Conservation (phyloP, 2,329 filamentous ascomycete species). For the Gyromitra esculenta region DNA sequence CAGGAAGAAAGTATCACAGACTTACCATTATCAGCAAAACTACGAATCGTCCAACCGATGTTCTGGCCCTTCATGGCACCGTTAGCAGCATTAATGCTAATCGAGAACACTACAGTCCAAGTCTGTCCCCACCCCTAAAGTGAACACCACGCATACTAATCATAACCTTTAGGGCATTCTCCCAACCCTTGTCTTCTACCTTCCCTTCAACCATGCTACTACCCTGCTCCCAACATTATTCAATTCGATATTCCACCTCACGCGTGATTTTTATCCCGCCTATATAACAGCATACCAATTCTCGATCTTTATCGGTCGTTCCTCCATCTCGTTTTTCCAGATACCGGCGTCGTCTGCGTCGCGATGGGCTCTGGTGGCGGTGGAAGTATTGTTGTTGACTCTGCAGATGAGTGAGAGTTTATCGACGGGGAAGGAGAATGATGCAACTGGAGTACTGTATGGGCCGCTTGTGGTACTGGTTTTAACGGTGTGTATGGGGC, state of each 20-base stretch:
- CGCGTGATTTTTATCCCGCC: conserved; percentile 44
- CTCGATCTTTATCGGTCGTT: conserved; percentile 29
- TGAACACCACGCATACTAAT: neutral
- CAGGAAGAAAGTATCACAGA: conserved; percentile 19
- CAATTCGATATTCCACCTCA: conserved; percentile 15
- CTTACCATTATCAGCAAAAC: conserved; percentile 36
- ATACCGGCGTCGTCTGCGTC: neutral
- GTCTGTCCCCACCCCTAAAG: neutral
- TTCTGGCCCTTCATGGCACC: conserved; percentile 46
- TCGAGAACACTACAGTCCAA: conserved; percentile 43
- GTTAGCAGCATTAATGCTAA: conserved; percentile 36
- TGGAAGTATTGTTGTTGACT: conserved; percentile 9
- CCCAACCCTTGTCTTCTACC: conserved; percentile 39
- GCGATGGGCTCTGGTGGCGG: conserved; percentile 12
- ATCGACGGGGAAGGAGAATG: conserved; percentile 4
- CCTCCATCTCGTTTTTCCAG: conserved; percentile 22
- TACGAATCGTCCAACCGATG: conserved; percentile 34
- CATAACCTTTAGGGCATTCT: conserved; percentile 30
- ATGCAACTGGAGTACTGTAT: conserved; percentile 13
- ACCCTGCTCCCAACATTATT: conserved; percentile 1
- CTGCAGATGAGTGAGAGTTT: conserved; percentile 34
- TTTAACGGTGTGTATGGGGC: conserved; percentile 24
- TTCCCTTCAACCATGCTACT: conserved; percentile 22
- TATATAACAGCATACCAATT: conserved; percentile 45
- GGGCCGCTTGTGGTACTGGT: conserved; percentile 24